A percentile compares a stretch with the other conserved stretches of the same genome.
Conservation (phyloP, 2,329 filamentous ascomycete genomes). For the Exophiala xenobiotica region DNA sequence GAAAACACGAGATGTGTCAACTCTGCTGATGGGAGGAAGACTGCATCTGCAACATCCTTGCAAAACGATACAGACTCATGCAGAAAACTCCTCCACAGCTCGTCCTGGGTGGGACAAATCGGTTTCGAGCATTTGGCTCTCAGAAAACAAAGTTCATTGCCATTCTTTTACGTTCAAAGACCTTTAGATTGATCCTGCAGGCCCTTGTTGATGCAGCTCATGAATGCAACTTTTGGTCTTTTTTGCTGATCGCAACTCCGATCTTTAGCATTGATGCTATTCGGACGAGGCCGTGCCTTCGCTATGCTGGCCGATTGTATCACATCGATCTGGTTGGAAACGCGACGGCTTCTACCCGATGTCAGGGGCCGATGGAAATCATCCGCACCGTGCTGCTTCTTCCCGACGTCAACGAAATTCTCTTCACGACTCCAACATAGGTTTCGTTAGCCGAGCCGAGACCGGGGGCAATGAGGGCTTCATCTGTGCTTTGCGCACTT, state of each 20-base stretch:
- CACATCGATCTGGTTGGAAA: neutral
- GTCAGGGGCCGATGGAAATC: slow-evolving; percentile 18
- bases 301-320: slow-evolving; percentile 9
- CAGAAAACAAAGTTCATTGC: too few species aligned
- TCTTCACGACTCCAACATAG: neutral
- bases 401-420: slow-evolving; percentile 7
- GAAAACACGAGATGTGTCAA: slow-evolving; percentile 12
- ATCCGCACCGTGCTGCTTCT: slow-evolving; percentile 7
- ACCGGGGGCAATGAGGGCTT: neutral
- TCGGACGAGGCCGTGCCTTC: neutral
- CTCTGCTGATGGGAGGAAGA: neutral
- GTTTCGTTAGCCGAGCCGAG: neutral
- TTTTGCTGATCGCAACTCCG: too few species aligned
- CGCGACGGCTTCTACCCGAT: slow-evolving; percentile 12
- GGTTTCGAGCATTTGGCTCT: slow-evolving; percentile 3
- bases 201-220: neutral
- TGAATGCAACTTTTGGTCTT: too few species aligned
- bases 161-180: too few species aligned
- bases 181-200: neutral
- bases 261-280: too few species aligned
- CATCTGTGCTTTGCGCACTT: too few species aligned
- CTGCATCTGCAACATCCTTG: slow-evolving; percentile 10
- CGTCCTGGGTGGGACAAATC: neutral
- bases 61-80: slow-evolving; percentile 3
- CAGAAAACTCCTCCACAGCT: neutral